Percentiles rank a stretch among this genome's conserved stretches.
These are phyloP conservation scores for Tetrapyrgos nigripes DNA, from an alignment of 1,284 basidiomycete species.

Conservation along the genomic window DNA sequence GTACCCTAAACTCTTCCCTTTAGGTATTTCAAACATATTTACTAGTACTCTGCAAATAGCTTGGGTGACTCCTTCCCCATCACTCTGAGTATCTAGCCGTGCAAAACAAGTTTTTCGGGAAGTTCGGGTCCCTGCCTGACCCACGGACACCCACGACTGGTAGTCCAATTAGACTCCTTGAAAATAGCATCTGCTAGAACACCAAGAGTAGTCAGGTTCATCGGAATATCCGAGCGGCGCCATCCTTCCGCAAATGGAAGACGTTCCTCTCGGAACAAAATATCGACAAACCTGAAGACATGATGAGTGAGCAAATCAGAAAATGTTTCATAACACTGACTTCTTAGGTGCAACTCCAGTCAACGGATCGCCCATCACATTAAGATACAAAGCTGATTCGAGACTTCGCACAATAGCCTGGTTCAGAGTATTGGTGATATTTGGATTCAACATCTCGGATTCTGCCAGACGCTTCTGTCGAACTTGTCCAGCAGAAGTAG, in stretches of 20 bases:
- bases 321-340: conserved; percentile 16
- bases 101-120: too few species aligned
- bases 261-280: conserved; percentile 19
- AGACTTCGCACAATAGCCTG: conserved; percentile 16
- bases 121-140: conserved; percentile 12
- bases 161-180: conserved; percentile 14
- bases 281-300: conserved; percentile 12
- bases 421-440: conserved; percentile 20
- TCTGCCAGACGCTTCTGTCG: conserved; percentile 8
- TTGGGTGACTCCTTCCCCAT: too few species aligned
- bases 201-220: conserved; percentile 12
- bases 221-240: conserved; percentile 12
- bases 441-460: conserved; percentile 17
- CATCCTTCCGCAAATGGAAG: conserved; percentile 18
- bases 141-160: conserved; percentile 22
- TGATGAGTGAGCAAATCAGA: not conserved
- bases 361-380: conserved; percentile 22
- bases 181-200: conserved; percentile 12
- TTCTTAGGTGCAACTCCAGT: conserved; percentile 27
- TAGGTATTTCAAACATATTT: too few species aligned
- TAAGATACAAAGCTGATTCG: conserved; percentile 24
- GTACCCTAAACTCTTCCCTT: too few species aligned
- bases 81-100: too few species aligned
- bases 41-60: too few species aligned
- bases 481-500: conserved; percentile 20